Evolutionary conservation across 345 rosid genomes (phyloP).

Genomic region (Rubroshorea leprosula): DNA sequence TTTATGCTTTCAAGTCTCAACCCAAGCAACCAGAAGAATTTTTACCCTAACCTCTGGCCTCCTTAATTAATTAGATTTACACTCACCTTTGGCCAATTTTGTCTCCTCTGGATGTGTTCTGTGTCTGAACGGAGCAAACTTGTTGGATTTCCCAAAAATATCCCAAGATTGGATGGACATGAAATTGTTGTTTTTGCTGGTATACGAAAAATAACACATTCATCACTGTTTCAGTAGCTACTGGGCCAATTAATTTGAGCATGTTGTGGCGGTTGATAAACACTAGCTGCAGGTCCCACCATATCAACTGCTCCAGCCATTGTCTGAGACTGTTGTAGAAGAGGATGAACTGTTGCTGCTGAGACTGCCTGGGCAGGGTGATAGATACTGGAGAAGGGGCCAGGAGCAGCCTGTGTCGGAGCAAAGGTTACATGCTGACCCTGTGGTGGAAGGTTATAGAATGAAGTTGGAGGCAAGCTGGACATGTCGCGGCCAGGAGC

Average conservation of each 20-base stretch:
- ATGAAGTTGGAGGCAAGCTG: conserved; percentile 63
- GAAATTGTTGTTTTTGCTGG: conserved; percentile 24
- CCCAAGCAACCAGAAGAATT: conserved; percentile 37
- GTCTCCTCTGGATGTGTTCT: conserved; percentile 25
- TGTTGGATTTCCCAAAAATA: conserved; percentile 36
- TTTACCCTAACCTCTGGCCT: conserved; percentile 9
- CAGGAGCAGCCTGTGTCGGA: conserved; percentile 68
- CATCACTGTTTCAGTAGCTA: conserved; percentile 55
- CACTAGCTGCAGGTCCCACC: conserved; percentile 60
- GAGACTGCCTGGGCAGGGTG: conserved; percentile 74
- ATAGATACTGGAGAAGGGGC: conserved; percentile 57
- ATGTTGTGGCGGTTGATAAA: conserved; percentile 92
- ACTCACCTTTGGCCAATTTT: conserved; percentile 28
- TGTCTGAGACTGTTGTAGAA: conserved; percentile 71
- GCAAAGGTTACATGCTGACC: conserved; percentile 79
- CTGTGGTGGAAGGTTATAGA: conserved; percentile 76
- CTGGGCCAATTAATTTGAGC: conserved; percentile 86
- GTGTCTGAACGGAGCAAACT: conserved; percentile 39
- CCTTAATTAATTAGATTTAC: conserved; percentile 20
- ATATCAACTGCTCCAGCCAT: conserved; percentile 66
- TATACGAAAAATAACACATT: conserved; percentile 29
- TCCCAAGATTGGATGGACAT: conserved; percentile 34
- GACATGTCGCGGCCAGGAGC: conserved; percentile 71
- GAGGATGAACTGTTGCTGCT: conserved; percentile 62
- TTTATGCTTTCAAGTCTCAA: conserved; percentile 21